Evolutionary conservation across 306 rosid genomes (phyloP).

Genomic region (Cucurbita maxima): DNA sequence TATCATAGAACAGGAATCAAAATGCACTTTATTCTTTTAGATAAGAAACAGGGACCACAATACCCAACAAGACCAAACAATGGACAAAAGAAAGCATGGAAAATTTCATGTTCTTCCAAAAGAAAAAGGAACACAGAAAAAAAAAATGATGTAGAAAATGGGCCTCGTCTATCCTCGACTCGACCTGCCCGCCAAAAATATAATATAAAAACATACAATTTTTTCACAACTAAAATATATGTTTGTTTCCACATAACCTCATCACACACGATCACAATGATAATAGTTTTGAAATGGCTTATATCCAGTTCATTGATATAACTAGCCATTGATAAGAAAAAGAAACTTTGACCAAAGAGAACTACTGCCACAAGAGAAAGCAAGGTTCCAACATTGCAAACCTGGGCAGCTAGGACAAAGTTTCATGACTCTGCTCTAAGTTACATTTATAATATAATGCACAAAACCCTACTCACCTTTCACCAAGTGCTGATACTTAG

Average conservation of each 20-base stretch:
- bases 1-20: not conserved
- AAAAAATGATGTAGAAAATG: not conserved
- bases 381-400: constrained; percentile 62
- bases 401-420: constrained; percentile 98
- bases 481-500: constrained; percentile 15
- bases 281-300: constrained; percentile 22
- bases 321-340: constrained; percentile 12
- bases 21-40: not conserved
- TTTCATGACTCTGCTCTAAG: constrained; percentile 37
- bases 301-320: constrained; percentile 29
- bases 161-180: not conserved
- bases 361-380: constrained; percentile 97
- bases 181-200: not conserved
- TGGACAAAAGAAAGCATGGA: not conserved
- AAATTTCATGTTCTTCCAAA: not conserved
- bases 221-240: constrained; percentile 1
- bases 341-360: constrained; percentile 32
- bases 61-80: not conserved
- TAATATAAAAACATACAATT: not conserved
- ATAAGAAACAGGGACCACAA: not conserved
- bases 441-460: constrained; percentile 29
- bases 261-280: constrained; percentile 12
- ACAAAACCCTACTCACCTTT: constrained; percentile 18
- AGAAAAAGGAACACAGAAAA: not conserved
- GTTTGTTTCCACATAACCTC: constrained; percentile 7